Conservation (phyloP, 768 basidiomycete species). For the Cyclocybe cylindracea region DNA sequence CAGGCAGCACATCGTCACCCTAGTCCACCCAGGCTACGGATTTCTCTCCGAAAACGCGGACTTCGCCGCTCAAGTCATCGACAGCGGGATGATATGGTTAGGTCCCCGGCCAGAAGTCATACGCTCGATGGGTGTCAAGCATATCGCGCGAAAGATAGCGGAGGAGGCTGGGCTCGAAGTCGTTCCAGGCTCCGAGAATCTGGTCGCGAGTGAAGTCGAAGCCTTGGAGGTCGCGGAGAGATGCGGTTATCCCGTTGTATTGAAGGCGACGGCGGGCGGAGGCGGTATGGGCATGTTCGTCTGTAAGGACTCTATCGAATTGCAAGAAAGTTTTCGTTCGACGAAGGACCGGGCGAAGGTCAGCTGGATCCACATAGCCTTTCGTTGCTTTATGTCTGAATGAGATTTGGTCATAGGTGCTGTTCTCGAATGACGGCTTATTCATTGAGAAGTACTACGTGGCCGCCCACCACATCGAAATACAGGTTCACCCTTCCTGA, state of each 20-base stretch:
- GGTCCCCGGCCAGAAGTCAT: slow-evolving; percentile 56
- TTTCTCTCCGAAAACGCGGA: slow-evolving; percentile 66
- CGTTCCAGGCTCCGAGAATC: slow-evolving; percentile 56
- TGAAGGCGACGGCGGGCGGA: slow-evolving; percentile 71
- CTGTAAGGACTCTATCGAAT: slow-evolving; percentile 42
- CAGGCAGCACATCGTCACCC: slow-evolving; percentile 39
- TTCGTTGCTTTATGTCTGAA: background rate
- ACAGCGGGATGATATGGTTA: slow-evolving; percentile 56
- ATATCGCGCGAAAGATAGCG: slow-evolving; percentile 52
- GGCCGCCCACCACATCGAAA: slow-evolving; percentile 62
- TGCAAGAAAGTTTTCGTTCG: slow-evolving; percentile 33
- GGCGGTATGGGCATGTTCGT: slow-evolving; percentile 70
- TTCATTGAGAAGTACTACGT: slow-evolving; percentile 64
- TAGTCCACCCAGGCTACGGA: slow-evolving; percentile 66
- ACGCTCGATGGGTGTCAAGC: slow-evolving; percentile 60
- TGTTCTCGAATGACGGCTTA: slow-evolving; percentile 52
- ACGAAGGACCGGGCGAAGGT: slow-evolving; percentile 49
- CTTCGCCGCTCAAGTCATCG: slow-evolving; percentile 48
- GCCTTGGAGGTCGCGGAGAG: slow-evolving; percentile 37
- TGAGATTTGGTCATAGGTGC: slow-evolving; percentile 23
- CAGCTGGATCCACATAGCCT: slow-evolving; percentile 7
- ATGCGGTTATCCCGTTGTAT: slow-evolving; percentile 61
- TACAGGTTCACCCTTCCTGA: slow-evolving; percentile 44
- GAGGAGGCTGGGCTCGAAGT: slow-evolving; percentile 48
- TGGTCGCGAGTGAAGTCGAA: slow-evolving; percentile 42